Evolutionary conservation across 192 early-diverging fungal species (phyloP).

Genomic region (Umbelopsis sp.): DNA sequence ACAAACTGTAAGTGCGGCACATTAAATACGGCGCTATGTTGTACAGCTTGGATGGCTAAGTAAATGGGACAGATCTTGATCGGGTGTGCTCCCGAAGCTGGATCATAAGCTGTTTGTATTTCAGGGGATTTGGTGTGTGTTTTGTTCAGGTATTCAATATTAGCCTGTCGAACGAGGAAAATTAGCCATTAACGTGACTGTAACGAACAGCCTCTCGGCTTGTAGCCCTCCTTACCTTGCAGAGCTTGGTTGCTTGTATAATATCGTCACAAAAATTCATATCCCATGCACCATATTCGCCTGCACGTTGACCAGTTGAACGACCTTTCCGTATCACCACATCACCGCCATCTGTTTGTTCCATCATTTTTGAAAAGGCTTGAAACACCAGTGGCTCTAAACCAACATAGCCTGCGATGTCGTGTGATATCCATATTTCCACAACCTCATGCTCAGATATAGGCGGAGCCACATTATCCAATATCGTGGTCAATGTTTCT

Average conservation of each 20-base stretch:
- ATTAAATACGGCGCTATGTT: constrained; percentile 26
- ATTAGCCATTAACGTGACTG: background rate
- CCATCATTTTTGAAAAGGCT: constrained; percentile 62
- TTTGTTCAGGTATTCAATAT: constrained; percentile 59
- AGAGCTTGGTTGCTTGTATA: constrained; percentile 55
- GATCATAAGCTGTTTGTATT: constrained; percentile 23
- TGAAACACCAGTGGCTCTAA: constrained; percentile 57
- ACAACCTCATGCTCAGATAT: constrained; percentile 64
- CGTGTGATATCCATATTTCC: constrained; percentile 61
- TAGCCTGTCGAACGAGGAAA: constrained; percentile 40
- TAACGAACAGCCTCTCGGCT: background rate
- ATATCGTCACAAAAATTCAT: constrained; percentile 62
- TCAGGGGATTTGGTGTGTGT: constrained; percentile 44
- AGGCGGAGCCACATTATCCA: constrained; percentile 63
- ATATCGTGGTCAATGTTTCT: constrained; percentile 49
- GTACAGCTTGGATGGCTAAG: constrained; percentile 58
- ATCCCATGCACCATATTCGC: constrained; percentile 38
- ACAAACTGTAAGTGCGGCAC: constrained; percentile 37
- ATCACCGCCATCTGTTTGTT: constrained; percentile 63
- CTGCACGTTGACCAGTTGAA: constrained; percentile 31
- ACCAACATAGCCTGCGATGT: constrained; percentile 60
- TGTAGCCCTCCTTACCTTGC: constrained; percentile 41
- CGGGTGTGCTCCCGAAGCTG: constrained; percentile 31
- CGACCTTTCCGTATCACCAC: constrained; percentile 54
- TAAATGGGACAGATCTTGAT: constrained; percentile 60